These are phyloP conservation scores for Suhomyces emberorum DNA, from an alignment of 805 yeast genomes.

Conservation along the genomic window DNA sequence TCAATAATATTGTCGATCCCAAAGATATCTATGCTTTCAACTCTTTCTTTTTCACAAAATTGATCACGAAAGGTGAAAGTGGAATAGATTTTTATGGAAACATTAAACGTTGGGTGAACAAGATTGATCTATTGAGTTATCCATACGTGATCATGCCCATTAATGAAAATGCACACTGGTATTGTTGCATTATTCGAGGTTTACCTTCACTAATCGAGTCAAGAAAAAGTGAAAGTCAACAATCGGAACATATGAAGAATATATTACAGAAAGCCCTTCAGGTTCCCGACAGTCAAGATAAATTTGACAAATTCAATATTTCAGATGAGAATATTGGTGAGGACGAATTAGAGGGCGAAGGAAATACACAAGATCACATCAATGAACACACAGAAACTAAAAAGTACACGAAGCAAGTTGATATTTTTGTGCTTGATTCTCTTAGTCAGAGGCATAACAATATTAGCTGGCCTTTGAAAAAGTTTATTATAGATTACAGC, in stretches of 20 bases:
- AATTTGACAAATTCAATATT: conserved; percentile 3
- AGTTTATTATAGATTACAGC: conserved; percentile 66
- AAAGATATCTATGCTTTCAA: conserved; percentile 60
- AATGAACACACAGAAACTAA: background rate
- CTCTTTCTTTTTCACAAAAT: conserved; percentile 76
- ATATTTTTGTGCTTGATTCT: conserved; percentile 72
- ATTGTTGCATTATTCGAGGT: conserved; percentile 67
- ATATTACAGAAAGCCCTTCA: conserved; percentile 5
- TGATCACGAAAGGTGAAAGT: conserved; percentile 34
- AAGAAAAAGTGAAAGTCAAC: conserved; percentile 1
- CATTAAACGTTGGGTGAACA: conserved; percentile 75
- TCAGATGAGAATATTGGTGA: conserved; percentile 4
- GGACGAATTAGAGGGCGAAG: background rate
- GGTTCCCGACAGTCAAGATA: conserved; percentile 7
- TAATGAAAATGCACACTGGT: conserved; percentile 84
- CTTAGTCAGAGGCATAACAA: conserved; percentile 56
- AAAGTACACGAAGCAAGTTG: conserved; percentile 18
- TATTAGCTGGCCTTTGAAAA: conserved; percentile 50
- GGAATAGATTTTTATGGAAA: conserved; percentile 49
- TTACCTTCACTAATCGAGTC: conserved; percentile 29
- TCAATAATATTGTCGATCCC: conserved; percentile 18
- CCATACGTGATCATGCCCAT: conserved; percentile 74
- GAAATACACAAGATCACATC: background rate
- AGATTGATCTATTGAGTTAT: conserved; percentile 55
- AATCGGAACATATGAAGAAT: background rate